phyloP scores from a whole-genome alignment of 1,139 yeast species.

The Pneumocystis oryctolagi region DNA sequence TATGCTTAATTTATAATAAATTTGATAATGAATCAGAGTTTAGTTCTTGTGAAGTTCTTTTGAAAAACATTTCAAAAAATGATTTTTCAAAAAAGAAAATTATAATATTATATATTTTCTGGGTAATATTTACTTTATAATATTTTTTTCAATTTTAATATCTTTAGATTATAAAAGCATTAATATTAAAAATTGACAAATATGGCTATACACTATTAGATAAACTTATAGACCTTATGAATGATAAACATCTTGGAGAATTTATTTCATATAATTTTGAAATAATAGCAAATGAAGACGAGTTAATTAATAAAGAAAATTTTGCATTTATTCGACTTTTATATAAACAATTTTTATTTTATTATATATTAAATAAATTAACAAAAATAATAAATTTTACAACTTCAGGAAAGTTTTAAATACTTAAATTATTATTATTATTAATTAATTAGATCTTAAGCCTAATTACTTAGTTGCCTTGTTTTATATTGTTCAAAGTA shows the following conservation, averaged over 20 bases:
- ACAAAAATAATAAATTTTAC: slow-evolving; percentile 19
- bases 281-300: slow-evolving; percentile 50
- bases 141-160: neutral
- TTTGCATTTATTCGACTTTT: slow-evolving; percentile 48
- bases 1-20: neutral
- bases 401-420: neutral
- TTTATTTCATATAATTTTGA: slow-evolving; percentile 43
- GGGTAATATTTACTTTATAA: neutral
- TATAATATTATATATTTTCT: neutral
- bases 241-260: slow-evolving; percentile 23
- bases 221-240: slow-evolving; percentile 27
- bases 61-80: neutral
- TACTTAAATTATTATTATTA: slow-evolving; percentile 10
- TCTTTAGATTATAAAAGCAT: slow-evolving; percentile 61
- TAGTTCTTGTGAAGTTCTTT: neutral
- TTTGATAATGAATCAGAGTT: neutral
- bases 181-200: slow-evolving; percentile 43
- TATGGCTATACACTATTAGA: slow-evolving; percentile 31
- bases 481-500: slow-evolving; percentile 50
- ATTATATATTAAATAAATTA: slow-evolving; percentile 27
- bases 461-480: slow-evolving; percentile 48
- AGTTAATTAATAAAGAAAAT: slow-evolving; percentile 41
- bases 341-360: slow-evolving; percentile 67
- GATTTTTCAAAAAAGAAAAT: neutral
- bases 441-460: slow-evolving; percentile 20